Percentiles rank a stretch among this genome's conserved stretches.
Conservation (phyloP, 2,329 filamentous ascomycete genomes). For the Fusarium protoensiforme region DNA sequence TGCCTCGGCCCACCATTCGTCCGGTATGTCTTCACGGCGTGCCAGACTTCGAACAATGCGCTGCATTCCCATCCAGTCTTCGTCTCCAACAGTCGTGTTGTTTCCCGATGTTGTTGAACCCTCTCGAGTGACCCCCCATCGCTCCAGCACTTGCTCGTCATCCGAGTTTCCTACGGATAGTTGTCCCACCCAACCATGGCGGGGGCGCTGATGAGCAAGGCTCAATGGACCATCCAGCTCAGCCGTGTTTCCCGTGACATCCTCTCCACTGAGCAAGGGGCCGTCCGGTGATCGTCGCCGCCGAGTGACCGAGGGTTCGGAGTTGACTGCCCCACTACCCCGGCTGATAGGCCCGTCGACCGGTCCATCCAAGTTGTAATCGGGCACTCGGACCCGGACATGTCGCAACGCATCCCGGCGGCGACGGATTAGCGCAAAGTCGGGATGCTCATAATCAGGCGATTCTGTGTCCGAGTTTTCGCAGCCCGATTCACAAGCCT, state of each 20-base stretch:
- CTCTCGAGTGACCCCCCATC: constrained; percentile 31
- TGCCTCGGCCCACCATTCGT: constrained; percentile 83
- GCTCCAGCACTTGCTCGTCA: constrained; percentile 37
- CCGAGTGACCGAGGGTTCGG: constrained; percentile 8
- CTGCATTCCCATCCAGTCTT: constrained; percentile 71
- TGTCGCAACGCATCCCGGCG: constrained; percentile 27
- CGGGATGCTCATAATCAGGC: constrained; percentile 55
- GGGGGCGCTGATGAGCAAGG: constrained; percentile 8
- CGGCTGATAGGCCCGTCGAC: constrained; percentile 11
- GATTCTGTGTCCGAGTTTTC: constrained; percentile 67
- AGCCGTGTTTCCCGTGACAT: neutral
- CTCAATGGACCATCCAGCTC: constrained; percentile 6
- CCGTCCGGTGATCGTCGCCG: constrained; percentile 23
- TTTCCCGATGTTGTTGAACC: constrained; percentile 29
- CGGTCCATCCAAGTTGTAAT: constrained; percentile 27
- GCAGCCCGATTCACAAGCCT: constrained; percentile 62
- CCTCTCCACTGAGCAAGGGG: neutral
- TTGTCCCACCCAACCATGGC: constrained; percentile 41
- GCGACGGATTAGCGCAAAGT: constrained; percentile 20
- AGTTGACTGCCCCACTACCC: constrained; percentile 11
- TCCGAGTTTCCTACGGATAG: constrained; percentile 43
- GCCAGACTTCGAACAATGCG: constrained; percentile 77
- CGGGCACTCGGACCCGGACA: constrained; percentile 31
- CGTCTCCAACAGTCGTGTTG: constrained; percentile 45
- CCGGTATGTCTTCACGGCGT: constrained; percentile 78